These are phyloP conservation scores for Venturia aucupariae DNA, from an alignment of 2,329 filamentous ascomycete species.

Conservation along the genomic window DNA sequence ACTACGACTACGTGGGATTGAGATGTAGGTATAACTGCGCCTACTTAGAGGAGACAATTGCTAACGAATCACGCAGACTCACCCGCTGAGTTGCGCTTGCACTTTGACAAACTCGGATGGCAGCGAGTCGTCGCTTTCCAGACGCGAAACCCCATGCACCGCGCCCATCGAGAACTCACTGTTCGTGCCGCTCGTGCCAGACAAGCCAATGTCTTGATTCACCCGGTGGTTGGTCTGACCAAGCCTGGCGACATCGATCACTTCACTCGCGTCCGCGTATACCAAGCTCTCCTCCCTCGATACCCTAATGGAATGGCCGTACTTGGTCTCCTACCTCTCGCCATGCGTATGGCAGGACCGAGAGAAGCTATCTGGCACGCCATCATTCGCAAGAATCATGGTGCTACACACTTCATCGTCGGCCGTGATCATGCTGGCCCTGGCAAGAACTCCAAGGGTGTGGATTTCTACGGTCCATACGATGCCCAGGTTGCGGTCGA, in stretches of 20 bases:
- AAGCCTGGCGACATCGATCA: conserved; percentile 99
- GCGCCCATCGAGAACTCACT: conserved; percentile 93
- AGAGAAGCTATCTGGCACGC: conserved; percentile 99
- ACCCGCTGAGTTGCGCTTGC: conserved; percentile 83
- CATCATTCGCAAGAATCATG: conserved; percentile 99
- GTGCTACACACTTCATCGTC: conserved; percentile 97
- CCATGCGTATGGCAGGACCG: conserved; percentile 98
- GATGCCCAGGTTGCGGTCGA: conserved; percentile 94
- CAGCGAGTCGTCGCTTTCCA: conserved; percentile 97
- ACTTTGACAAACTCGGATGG: conserved; percentile 99
- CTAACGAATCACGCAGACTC: conserved; percentile 50
- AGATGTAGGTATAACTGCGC: conserved; percentile 55
- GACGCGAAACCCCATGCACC: conserved; percentile 98
- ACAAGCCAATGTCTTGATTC: conserved; percentile 97
- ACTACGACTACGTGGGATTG: conserved; percentile 97
- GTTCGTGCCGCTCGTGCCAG: conserved; percentile 91
- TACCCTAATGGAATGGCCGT: conserved; percentile 99
- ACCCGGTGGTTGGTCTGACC: conserved; percentile 95
- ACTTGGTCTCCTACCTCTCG: conserved; percentile 84
- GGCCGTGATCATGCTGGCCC: conserved; percentile 96
- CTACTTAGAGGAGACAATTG: neutral
- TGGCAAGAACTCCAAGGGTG: conserved; percentile 94
- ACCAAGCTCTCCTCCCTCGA: conserved; percentile 89
- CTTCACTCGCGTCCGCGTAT: conserved; percentile 97
- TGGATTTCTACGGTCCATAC: conserved; percentile 97